These are phyloP conservation scores for Beauveria caledonica DNA, from an alignment of 2,329 filamentous ascomycete species.

Conservation along the genomic window DNA sequence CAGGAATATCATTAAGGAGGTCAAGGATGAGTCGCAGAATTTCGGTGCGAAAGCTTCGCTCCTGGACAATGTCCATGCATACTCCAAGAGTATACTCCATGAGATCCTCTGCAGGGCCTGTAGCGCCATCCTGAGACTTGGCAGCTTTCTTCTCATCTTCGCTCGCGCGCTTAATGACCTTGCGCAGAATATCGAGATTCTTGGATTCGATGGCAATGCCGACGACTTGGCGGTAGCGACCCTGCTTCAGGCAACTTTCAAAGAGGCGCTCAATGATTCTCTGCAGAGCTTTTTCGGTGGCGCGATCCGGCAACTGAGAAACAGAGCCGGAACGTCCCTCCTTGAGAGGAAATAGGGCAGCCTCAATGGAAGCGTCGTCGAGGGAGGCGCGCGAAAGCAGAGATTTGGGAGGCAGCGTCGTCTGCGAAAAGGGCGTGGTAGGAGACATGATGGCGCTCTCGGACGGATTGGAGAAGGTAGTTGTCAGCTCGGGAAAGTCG, in stretches of 20 bases:
- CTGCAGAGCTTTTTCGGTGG: conserved; percentile 73
- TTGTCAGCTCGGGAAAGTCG: conserved; percentile 62
- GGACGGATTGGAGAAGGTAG: conserved; percentile 62
- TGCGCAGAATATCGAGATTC: conserved; percentile 77
- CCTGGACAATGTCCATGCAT: conserved; percentile 96
- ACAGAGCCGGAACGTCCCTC: conserved; percentile 50
- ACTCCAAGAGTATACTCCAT: conserved; percentile 96
- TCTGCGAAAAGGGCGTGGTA: conserved; percentile 92
- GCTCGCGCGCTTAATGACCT: conserved; percentile 81
- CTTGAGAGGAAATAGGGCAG: conserved; percentile 47
- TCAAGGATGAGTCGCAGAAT: conserved; percentile 90
- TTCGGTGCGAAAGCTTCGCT: conserved; percentile 72
- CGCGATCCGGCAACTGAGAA: conserved; percentile 57
- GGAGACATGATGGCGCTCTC: conserved; percentile 74
- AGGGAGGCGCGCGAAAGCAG: conserved; percentile 76
- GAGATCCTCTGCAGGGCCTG: conserved; percentile 71
- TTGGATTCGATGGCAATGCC: conserved; percentile 94
- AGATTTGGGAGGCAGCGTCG: conserved; percentile 85
- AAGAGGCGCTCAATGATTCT: conserved; percentile 82
- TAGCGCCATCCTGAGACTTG: conserved; percentile 39
- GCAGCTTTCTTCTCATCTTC: conserved; percentile 67
- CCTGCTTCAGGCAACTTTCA: conserved; percentile 76
- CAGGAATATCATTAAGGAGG: conserved; percentile 85
- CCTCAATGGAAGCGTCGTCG: conserved; percentile 54
- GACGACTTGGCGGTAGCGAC: conserved; percentile 89